phyloP scores from a whole-genome alignment of 306 rosid genomes.

The Rubus parviflorus region DNA sequence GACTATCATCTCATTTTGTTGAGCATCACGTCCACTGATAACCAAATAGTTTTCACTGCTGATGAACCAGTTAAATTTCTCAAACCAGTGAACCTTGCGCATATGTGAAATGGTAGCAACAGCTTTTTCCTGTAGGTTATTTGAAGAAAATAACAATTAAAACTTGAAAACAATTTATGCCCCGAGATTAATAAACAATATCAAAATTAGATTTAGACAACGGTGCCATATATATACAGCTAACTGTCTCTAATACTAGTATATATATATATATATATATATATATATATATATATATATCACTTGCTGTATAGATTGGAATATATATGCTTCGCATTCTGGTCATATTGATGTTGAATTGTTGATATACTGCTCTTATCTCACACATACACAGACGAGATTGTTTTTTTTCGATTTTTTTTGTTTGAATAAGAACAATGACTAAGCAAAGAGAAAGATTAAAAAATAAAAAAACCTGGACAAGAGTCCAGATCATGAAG shows the following conservation, averaged over 20 bases:
- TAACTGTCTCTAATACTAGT: background rate
- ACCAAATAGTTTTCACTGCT: slow-evolving; percentile 98
- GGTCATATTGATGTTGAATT: background rate
- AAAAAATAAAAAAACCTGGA: background rate
- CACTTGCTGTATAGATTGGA: background rate
- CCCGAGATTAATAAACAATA: background rate
- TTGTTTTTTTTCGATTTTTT: background rate
- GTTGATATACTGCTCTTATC: background rate
- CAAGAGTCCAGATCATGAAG: background rate
- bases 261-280: too few relatives aligned
- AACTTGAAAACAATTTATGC: background rate
- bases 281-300: too few relatives aligned
- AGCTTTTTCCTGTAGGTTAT: slow-evolving; percentile 75
- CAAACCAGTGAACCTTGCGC: slow-evolving; percentile 99
- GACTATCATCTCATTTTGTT: slow-evolving; percentile 98
- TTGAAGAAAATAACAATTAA: slow-evolving; percentile 9
- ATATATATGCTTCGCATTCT: background rate
- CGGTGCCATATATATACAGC: background rate
- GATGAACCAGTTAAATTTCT: slow-evolving; percentile 96
- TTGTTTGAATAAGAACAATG: background rate
- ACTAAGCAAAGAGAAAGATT: too few relatives aligned
- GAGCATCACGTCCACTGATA: slow-evolving; percentile 99
- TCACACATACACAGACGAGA: background rate
- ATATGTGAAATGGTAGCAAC: slow-evolving; percentile 91
- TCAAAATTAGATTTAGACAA: background rate